phyloP scores from a whole-genome alignment of 2,329 filamentous ascomycete genomes.

The Aureobasidium sp. region DNA sequence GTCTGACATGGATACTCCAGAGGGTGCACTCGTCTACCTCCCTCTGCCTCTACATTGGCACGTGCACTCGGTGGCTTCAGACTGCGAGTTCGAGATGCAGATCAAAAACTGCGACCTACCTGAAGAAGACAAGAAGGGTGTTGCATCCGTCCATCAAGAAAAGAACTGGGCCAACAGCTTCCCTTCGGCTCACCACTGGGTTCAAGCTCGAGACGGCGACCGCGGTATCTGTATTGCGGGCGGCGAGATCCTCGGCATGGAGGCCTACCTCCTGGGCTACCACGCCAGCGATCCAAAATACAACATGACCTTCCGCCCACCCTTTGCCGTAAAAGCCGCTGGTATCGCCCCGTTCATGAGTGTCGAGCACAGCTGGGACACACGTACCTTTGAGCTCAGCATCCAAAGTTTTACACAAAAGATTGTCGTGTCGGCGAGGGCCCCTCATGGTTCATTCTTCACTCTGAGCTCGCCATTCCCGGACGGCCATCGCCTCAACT shows the following conservation, averaged over 20 bases:
- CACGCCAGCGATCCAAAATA: constrained; percentile 29
- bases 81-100: constrained; percentile 33
- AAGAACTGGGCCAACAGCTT: constrained; percentile 47
- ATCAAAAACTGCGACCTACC: constrained; percentile 28
- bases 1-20: constrained; percentile 34
- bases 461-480: constrained; percentile 40
- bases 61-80: constrained; percentile 41
- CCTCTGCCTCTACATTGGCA: constrained; percentile 48
- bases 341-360: constrained; percentile 37
- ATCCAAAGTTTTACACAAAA: constrained; percentile 36
- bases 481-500: constrained; percentile 40
- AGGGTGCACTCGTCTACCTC: constrained; percentile 39
- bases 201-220: constrained; percentile 28
- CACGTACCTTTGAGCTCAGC: constrained; percentile 32
- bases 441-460: constrained; percentile 40
- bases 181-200: constrained; percentile 38
- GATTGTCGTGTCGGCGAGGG: constrained; percentile 35
- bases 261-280: constrained; percentile 43
- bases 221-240: constrained; percentile 32
- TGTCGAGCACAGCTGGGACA: constrained; percentile 35
- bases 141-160: constrained; percentile 41
- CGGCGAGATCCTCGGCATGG: constrained; percentile 34
- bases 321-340: constrained; percentile 35
- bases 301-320: constrained; percentile 39
- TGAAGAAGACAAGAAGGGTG: constrained; percentile 26